Conservation (phyloP, 2,329 filamentous ascomycete genomes). For the Ascochyta koolunga region DNA sequence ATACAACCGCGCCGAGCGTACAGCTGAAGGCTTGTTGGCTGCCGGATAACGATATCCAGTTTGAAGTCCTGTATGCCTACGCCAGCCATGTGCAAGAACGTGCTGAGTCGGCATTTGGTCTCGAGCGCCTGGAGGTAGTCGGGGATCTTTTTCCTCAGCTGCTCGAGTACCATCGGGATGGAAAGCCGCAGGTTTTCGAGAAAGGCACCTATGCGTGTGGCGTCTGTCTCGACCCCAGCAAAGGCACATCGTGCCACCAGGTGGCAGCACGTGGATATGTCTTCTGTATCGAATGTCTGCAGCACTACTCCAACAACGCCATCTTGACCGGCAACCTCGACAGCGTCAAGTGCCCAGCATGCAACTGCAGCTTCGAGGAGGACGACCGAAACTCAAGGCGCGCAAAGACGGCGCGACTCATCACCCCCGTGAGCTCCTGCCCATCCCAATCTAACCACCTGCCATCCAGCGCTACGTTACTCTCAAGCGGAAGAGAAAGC, state of each 20-base stretch:
- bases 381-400: background rate
- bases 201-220: background rate
- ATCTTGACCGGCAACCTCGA: constrained; percentile 2
- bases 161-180: background rate
- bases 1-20: background rate
- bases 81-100: background rate
- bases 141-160: background rate
- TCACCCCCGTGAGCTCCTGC: background rate
- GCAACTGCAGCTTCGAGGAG: background rate
- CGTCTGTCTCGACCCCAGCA: background rate
- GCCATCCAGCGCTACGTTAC: constrained; percentile 7
- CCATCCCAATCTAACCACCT: background rate
- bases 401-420: background rate
- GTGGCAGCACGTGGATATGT: background rate
- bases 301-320: constrained; percentile 2
- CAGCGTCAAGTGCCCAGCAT: background rate
- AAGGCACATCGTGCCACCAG: background rate
- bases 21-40: background rate
- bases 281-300: constrained; percentile 6
- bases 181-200: background rate
- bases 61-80: background rate
- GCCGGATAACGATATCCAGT: background rate
- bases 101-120: background rate
- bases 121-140: background rate
- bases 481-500: constrained; percentile 5